A percentile compares a stretch with the other conserved stretches of the same genome.
phyloP scores from a whole-genome alignment of 2,329 filamentous ascomycete genomes.

The Xylaria multiplex region DNA sequence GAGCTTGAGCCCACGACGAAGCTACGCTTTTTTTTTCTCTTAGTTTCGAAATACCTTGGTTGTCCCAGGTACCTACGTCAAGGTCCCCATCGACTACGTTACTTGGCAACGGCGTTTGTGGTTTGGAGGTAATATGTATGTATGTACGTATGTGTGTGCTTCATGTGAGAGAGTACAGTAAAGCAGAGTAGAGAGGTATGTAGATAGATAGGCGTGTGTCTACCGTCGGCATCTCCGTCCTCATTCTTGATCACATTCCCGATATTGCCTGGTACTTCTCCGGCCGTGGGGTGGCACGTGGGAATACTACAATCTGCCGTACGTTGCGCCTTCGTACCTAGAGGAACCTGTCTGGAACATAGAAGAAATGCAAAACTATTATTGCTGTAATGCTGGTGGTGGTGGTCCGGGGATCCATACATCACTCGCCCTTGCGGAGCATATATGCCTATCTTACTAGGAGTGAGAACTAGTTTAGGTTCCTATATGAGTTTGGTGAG shows the following conservation, averaged over 20 bases:
- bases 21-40: constrained; percentile 1
- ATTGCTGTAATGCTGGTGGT: not conserved
- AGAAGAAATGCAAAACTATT: constrained; percentile 9
- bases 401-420: constrained; percentile 6
- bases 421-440: constrained; percentile 14
- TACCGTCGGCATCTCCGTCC: not conserved
- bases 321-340: constrained; percentile 17
- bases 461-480: not conserved
- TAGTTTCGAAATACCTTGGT: constrained; percentile 15
- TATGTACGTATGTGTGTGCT: constrained; percentile 1
- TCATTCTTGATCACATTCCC: constrained; percentile 3
- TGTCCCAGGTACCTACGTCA: constrained; percentile 7
- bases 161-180: not conserved
- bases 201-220: constrained; percentile 18
- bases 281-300: constrained; percentile 32
- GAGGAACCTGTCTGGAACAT: not conserved
- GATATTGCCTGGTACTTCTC: constrained; percentile 23
- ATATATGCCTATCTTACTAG: constrained; percentile 12
- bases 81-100: constrained; percentile 8
- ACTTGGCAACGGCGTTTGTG: constrained; percentile 1
- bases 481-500: not conserved
- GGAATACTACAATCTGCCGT: constrained; percentile 26
- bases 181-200: not conserved
- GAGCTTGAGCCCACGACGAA: constrained; percentile 16
- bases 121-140: not conserved